phyloP scores from a whole-genome alignment of 495 filamentous ascomycete genomes.

The Lichenothelia convexa region DNA sequence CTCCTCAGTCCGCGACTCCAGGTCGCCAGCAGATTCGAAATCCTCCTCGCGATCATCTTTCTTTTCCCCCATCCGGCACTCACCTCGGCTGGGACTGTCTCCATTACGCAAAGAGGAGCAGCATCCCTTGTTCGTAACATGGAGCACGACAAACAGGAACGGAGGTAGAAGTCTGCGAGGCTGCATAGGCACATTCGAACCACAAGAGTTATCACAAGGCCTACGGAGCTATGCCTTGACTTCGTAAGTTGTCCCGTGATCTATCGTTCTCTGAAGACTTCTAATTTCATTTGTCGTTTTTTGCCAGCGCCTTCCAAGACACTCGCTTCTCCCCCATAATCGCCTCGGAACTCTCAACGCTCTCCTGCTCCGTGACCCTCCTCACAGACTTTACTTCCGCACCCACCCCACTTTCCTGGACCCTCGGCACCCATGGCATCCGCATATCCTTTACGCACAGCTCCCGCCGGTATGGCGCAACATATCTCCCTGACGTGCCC shows the following conservation, averaged over 20 bases:
- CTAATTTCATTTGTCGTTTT: conserved; percentile 1
- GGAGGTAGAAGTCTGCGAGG: conserved; percentile 57
- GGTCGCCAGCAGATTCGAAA: conserved; percentile 27
- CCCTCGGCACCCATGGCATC: conserved; percentile 66
- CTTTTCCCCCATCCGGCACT: conserved; percentile 21
- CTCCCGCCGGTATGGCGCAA: conserved; percentile 33
- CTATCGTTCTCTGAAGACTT: background rate
- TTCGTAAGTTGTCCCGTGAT: conserved; percentile 34
- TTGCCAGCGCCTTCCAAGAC: conserved; percentile 60
- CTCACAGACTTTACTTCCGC: conserved; percentile 28
- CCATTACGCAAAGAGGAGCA: conserved; percentile 6
- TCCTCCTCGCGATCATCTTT: conserved; percentile 26
- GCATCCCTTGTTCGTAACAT: conserved; percentile 80
- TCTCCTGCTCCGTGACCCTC: conserved; percentile 26
- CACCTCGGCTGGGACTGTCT: background rate
- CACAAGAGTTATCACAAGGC: conserved; percentile 52
- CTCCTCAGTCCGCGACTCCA: conserved; percentile 22
- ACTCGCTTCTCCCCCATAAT: conserved; percentile 64
- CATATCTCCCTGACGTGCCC: conserved; percentile 85
- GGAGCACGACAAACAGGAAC: conserved; percentile 52
- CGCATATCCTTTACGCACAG: conserved; percentile 27
- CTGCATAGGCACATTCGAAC: conserved; percentile 91
- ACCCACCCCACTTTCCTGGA: conserved; percentile 64
- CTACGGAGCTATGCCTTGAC: conserved; percentile 70
- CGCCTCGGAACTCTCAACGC: conserved; percentile 41